Percentiles rank a stretch among this genome's conserved stretches.
phyloP scores from a whole-genome alignment of 345 rosid genomes.

The Syzygium oleosum region DNA sequence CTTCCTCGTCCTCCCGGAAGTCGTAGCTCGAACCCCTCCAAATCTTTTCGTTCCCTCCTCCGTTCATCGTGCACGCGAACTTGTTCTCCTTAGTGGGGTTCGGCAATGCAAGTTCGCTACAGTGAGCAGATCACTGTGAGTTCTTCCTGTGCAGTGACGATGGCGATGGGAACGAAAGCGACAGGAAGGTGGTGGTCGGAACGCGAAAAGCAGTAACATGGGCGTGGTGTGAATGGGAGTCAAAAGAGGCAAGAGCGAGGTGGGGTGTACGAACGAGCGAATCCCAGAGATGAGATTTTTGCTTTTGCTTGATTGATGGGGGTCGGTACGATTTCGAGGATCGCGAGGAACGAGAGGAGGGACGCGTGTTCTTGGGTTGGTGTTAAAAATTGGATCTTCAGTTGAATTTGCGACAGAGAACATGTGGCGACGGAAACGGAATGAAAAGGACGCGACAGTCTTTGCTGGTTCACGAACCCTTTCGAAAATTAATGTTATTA shows the following conservation, averaged over 20 bases:
- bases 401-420: not conserved
- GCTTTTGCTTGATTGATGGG: not conserved
- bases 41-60: slow-evolving; percentile 17
- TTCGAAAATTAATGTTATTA: no score
- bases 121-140: not conserved
- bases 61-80: not conserved
- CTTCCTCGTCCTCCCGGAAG: slow-evolving; percentile 22
- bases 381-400: not conserved
- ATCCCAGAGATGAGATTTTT: not conserved
- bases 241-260: not conserved
- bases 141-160: not conserved
- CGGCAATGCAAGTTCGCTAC: not conserved
- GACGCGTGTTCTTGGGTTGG: not conserved
- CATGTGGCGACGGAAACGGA: not conserved
- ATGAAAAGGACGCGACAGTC: not conserved
- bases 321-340: not conserved
- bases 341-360: not conserved
- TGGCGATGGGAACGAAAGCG: not conserved
- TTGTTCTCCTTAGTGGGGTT: not conserved
- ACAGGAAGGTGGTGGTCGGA: not conserved
- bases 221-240: not conserved
- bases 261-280: not conserved
- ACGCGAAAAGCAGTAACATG: not conserved
- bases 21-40: slow-evolving; percentile 63
- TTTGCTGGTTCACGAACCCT: no score